A percentile compares a stretch with the other conserved stretches of the same genome.
Conservation (phyloP, 2,329 filamentous ascomycete species). For the Cladosporium sp. region DNA sequence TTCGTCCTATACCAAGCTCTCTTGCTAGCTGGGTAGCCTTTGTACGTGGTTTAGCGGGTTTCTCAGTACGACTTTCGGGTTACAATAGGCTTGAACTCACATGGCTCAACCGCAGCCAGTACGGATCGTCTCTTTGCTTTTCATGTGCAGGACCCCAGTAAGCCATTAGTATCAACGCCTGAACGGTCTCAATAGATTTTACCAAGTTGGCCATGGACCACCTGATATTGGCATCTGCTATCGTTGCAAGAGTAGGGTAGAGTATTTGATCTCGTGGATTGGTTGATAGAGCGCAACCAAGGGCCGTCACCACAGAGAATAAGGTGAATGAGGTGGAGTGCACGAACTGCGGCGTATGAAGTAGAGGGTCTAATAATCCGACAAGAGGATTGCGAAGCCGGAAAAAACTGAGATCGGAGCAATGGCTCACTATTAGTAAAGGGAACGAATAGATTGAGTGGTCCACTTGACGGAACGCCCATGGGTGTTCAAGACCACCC, state of each 20-base stretch:
- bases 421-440: not conserved
- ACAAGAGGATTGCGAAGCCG: constrained; percentile 1
- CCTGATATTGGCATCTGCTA: constrained; percentile 6
- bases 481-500: no score
- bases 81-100: not conserved
- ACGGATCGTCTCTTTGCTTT: constrained; percentile 5
- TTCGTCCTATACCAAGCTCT: constrained; percentile 1
- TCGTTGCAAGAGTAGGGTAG: not conserved
- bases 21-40: not conserved
- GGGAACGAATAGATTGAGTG: not conserved
- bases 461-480: no score
- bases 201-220: constrained; percentile 10
- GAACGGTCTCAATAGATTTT: constrained; percentile 1
- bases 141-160: constrained; percentile 8
- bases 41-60: not conserved
- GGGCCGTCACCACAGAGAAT: constrained; percentile 3
- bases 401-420: not conserved
- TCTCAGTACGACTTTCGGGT: not conserved
- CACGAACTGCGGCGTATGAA: constrained; percentile 10
- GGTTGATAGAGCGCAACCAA: constrained; percentile 4
- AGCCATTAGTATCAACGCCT: constrained; percentile 8
- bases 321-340: constrained; percentile 4
- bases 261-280: constrained; percentile 1
- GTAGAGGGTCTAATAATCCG: not conserved
- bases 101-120: constrained; percentile 11